A percentile compares a stretch with the other conserved stretches of the same genome.
Evolutionary conservation across 2,329 filamentous ascomycete genomes (phyloP).

Genomic region (Clonostachys rosea): DNA sequence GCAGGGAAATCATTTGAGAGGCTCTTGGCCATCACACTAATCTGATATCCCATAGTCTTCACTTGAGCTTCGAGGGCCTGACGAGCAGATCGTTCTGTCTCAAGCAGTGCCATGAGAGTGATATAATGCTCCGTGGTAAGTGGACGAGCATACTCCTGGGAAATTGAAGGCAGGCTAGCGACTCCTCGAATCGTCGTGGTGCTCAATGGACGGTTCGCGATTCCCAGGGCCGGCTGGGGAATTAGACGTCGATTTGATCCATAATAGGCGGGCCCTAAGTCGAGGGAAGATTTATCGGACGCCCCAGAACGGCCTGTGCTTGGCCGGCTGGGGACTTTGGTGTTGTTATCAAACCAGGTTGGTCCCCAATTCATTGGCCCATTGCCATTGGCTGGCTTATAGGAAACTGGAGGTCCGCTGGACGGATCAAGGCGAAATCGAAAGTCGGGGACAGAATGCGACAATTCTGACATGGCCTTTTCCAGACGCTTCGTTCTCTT

Average conservation of each 20-base stretch:
- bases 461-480: background rate
- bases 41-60: constrained; percentile 41
- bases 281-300: background rate
- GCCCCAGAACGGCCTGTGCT: constrained; percentile 3
- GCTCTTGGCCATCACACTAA: constrained; percentile 40
- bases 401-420: background rate
- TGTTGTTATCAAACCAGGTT: background rate
- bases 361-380: background rate
- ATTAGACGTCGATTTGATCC: background rate
- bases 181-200: constrained; percentile 42
- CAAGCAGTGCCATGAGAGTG: constrained; percentile 45
- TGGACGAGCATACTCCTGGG: constrained; percentile 19
- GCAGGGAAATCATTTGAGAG: constrained; percentile 11
- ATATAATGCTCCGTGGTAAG: constrained; percentile 42
- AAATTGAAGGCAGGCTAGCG: constrained; percentile 35
- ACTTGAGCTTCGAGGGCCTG: constrained; percentile 52
- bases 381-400: background rate
- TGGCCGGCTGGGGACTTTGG: constrained; percentile 9
- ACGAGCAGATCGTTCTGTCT: constrained; percentile 52
- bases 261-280: background rate
- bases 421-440: background rate
- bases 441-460: background rate
- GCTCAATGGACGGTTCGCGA: constrained; percentile 30
- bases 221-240: constrained; percentile 5
- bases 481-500: constrained; percentile 15